Evolutionary conservation across 805 yeast species (phyloP).

Genomic region (Isabelozyma rhagii): DNA sequence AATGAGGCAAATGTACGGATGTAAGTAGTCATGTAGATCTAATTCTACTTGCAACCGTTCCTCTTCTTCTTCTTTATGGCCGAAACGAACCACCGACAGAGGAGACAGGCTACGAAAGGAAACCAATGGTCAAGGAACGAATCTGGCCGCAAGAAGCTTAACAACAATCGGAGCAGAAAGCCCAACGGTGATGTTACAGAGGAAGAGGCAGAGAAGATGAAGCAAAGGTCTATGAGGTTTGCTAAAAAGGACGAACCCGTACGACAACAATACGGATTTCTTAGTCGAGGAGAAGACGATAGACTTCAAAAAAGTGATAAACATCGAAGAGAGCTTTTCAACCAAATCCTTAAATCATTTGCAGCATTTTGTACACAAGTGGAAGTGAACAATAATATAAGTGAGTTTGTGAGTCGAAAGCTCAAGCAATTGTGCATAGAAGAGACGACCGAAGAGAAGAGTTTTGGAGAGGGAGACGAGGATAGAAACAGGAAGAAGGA

Average conservation of each 20-base stretch:
- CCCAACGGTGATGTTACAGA: background rate
- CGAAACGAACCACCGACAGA: no score
- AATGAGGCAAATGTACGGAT: no score
- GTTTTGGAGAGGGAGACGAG: constrained; percentile 6
- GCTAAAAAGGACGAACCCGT: background rate
- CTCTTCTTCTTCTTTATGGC: no score
- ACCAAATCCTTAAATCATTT: constrained; percentile 29
- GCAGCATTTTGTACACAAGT: constrained; percentile 25
- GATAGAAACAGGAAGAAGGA: no score
- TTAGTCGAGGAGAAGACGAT: constrained; percentile 59
- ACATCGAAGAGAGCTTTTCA: constrained; percentile 41
- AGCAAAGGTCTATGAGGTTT: background rate
- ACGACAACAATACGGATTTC: constrained; percentile 44
- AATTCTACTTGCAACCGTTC: no score
- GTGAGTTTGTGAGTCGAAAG: no score
- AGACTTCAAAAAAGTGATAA: constrained; percentile 42
- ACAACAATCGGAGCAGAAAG: background rate
- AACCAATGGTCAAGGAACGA: no score
- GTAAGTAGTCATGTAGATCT: no score
- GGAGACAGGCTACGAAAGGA: no score
- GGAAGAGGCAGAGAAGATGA: background rate
- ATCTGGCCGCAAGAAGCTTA: background rate
- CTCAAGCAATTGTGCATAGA: constrained; percentile 5
- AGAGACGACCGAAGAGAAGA: constrained; percentile 7
- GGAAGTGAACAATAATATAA: constrained; percentile 3